phyloP scores from a whole-genome alignment of 768 basidiomycete genomes.

The Leucocoprinus leucothites region DNA sequence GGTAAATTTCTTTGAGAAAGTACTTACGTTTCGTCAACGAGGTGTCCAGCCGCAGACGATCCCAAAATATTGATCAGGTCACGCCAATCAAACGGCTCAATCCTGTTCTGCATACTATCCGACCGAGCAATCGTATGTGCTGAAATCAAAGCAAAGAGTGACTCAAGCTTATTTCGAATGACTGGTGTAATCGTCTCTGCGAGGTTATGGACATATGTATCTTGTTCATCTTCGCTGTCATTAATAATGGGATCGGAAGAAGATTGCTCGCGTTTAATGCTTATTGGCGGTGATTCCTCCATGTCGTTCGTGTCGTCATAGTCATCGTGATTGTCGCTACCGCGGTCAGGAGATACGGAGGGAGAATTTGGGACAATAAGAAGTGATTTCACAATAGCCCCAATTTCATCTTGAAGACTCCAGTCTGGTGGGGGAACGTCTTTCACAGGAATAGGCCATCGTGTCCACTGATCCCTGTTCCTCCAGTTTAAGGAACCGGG shows the following conservation, averaged over 20 bases:
- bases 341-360: neutral
- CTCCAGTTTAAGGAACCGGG: constrained; percentile 16
- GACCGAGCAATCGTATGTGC: constrained; percentile 11
- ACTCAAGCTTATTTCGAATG: constrained; percentile 9
- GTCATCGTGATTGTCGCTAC: neutral
- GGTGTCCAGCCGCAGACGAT: constrained; percentile 5
- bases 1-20: neutral
- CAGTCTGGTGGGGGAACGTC: constrained; percentile 71
- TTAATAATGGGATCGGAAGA: neutral
- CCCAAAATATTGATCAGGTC: constrained; percentile 9
- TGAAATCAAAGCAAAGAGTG: constrained; percentile 6
- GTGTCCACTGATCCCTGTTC: constrained; percentile 59
- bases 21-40: constrained; percentile 10
- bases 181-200: constrained; percentile 5
- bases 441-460: constrained; percentile 66
- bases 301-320: neutral
- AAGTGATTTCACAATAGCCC: constrained; percentile 38
- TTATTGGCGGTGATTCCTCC: neutral
- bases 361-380: constrained; percentile 19
- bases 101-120: constrained; percentile 13
- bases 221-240: constrained; percentile 18
- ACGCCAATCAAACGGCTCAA: constrained; percentile 11
- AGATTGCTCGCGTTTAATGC: neutral
- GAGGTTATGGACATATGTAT: constrained; percentile 10
- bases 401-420: constrained; percentile 67